Conservation (phyloP, 129 eudicot genomes). For the Tagetes erecta region DNA sequence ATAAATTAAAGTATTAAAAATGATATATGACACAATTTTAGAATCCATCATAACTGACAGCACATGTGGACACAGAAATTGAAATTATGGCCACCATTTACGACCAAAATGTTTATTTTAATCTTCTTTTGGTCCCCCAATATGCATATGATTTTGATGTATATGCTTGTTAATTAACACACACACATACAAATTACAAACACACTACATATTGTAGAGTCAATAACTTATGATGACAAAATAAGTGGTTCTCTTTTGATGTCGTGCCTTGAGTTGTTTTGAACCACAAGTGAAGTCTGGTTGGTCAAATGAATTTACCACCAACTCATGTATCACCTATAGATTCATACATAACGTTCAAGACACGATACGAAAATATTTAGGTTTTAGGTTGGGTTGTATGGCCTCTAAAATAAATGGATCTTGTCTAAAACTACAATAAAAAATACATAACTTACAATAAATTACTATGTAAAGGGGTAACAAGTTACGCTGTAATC, state of each 20-base stretch:
- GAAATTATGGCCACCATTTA: not conserved
- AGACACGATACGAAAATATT: too few species aligned
- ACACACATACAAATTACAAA: not conserved
- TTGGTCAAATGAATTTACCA: constrained; percentile 61
- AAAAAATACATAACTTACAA: too few species aligned
- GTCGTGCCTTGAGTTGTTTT: constrained; percentile 32
- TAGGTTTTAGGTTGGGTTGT: too few species aligned
- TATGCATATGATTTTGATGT: not conserved
- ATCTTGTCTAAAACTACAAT: too few species aligned
- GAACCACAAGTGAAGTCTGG: constrained; percentile 77
- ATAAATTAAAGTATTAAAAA: not conserved
- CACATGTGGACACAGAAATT: not conserved
- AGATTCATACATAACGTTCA: too few species aligned
- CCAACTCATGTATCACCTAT: constrained; percentile 37
- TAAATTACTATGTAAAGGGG: too few species aligned
- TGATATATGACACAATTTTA: not conserved
- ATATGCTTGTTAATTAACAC: constrained; percentile 3
- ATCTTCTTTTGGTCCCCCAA: constrained; percentile 1
- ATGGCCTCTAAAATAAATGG: too few species aligned
- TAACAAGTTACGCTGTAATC: too few species aligned
- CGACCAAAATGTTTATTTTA: constrained; percentile 17
- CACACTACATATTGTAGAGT: not conserved
- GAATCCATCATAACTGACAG: not conserved
- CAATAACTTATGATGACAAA: not conserved
- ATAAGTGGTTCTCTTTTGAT: not conserved